These are phyloP conservation scores for Neurospora intermedia DNA, from an alignment of 495 filamentous ascomycete genomes.

Conservation along the genomic window DNA sequence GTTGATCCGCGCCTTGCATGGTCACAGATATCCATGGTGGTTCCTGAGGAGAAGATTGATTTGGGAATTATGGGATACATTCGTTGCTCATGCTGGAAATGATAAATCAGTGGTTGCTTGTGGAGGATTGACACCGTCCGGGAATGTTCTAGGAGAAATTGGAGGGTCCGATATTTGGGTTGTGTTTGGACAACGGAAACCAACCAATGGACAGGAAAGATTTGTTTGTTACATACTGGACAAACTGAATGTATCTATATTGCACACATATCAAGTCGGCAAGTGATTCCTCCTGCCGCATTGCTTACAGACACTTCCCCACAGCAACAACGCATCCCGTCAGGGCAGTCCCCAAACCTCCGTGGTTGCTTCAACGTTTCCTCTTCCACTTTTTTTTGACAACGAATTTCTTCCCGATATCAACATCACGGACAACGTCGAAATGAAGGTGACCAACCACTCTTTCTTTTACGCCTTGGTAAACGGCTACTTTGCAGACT, in stretches of 20 bases:
- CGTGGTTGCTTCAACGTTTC: background rate
- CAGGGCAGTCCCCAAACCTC: background rate
- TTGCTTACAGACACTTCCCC: background rate
- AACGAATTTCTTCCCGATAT: background rate
- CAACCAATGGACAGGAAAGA: too few relatives aligned
- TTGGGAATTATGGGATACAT: too few relatives aligned
- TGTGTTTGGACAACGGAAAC: background rate
- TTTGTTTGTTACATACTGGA: too few relatives aligned
- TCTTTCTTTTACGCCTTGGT: background rate
- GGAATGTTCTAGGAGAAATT: background rate
- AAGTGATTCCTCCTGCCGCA: too few relatives aligned
- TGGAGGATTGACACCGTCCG: background rate
- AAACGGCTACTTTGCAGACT: background rate
- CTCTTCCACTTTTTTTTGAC: background rate
- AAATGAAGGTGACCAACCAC: background rate
- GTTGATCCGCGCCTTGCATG: background rate
- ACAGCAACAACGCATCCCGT: background rate
- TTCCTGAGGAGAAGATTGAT: background rate
- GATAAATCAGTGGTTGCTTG: too few relatives aligned
- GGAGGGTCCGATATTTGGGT: background rate
- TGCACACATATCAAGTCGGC: too few relatives aligned
- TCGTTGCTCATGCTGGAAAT: too few relatives aligned
- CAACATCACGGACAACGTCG: background rate
- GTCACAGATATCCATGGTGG: constrained; percentile 31
- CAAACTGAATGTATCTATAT: too few relatives aligned